A percentile compares a stretch with the other conserved stretches of the same genome.
Conservation (phyloP, 2,329 filamentous ascomycete genomes). For the Cladophialophora psammophila region DNA sequence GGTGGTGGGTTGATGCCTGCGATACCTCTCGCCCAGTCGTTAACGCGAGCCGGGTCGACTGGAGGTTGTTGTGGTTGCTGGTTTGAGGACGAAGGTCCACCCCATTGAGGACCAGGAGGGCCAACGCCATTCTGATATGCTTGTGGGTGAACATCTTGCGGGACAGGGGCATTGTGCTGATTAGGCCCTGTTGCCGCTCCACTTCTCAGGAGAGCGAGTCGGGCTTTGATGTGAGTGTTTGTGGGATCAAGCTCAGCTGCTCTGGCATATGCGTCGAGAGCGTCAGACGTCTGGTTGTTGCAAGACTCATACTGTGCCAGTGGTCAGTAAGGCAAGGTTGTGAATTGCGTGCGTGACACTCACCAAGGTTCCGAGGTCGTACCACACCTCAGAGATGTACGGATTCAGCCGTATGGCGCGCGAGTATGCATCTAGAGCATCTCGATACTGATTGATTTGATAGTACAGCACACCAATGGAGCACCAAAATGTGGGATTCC, state of each 20-base stretch:
- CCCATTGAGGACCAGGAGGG: constrained; percentile 89
- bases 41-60: constrained; percentile 63
- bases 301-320: constrained; percentile 85
- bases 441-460: constrained; percentile 99
- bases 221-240: constrained; percentile 95
- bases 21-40: constrained; percentile 71
- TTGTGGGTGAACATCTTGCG: constrained; percentile 94
- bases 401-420: constrained; percentile 95
- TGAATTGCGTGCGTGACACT: constrained; percentile 48
- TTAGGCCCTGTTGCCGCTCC: constrained; percentile 77
- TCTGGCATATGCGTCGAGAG: constrained; percentile 91
- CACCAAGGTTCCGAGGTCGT: constrained; percentile 94
- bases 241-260: constrained; percentile 91
- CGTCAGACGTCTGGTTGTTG: constrained; percentile 98
- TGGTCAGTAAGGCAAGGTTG: constrained; percentile 44
- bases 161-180: constrained; percentile 80
- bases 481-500: constrained; percentile 99
- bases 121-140: constrained; percentile 88
- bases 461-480: constrained; percentile 99
- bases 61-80: constrained; percentile 51
- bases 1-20: constrained; percentile 75
- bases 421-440: constrained; percentile 96
- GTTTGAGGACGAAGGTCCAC: constrained; percentile 66
- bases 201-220: constrained; percentile 85
- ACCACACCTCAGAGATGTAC: constrained; percentile 99